Conservation (phyloP, 805 yeast species). For the Starmerella lactis-condensi region DNA sequence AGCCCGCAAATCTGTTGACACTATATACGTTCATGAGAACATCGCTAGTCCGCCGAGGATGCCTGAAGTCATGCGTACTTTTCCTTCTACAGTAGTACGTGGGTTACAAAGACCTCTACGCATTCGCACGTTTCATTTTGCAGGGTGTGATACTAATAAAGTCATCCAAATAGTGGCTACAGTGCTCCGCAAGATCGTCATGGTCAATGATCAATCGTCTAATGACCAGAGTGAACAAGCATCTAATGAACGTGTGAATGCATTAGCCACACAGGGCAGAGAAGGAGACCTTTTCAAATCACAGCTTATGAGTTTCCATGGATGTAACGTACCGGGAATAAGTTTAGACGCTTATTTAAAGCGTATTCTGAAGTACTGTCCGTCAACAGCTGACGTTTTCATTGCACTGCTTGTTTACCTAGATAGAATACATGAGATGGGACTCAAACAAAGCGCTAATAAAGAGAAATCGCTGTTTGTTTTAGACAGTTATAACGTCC, state of each 20-base stretch:
- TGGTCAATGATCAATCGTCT: no score
- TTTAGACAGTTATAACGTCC: conserved; percentile 91
- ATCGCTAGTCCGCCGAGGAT: conserved; percentile 11
- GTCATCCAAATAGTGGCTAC: conserved; percentile 72
- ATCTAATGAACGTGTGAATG: background rate
- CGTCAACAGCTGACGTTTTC: conserved; percentile 95
- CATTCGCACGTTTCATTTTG: conserved; percentile 36
- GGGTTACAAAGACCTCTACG: conserved; percentile 9
- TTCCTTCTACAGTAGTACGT: conserved; percentile 9
- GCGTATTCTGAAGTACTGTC: conserved; percentile 87
- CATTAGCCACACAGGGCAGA: conserved; percentile 19
- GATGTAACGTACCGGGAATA: conserved; percentile 92
- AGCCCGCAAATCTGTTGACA: conserved; percentile 8
- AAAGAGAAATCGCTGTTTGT: conserved; percentile 40
- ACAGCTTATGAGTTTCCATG: conserved; percentile 70
- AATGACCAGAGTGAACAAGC: background rate
- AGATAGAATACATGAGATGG: conserved; percentile 80
- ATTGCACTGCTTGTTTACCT: conserved; percentile 77
- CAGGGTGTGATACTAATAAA: conserved; percentile 64
- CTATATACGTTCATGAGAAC: conserved; percentile 8
- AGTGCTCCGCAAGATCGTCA: conserved; percentile 66
- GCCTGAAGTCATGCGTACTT: conserved; percentile 1
- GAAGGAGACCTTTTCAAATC: conserved; percentile 15
- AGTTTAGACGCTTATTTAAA: conserved; percentile 73
- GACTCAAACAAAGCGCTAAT: conserved; percentile 10